Conservation (phyloP, 441 rosid genomes). For the Populus hybrid region DNA sequence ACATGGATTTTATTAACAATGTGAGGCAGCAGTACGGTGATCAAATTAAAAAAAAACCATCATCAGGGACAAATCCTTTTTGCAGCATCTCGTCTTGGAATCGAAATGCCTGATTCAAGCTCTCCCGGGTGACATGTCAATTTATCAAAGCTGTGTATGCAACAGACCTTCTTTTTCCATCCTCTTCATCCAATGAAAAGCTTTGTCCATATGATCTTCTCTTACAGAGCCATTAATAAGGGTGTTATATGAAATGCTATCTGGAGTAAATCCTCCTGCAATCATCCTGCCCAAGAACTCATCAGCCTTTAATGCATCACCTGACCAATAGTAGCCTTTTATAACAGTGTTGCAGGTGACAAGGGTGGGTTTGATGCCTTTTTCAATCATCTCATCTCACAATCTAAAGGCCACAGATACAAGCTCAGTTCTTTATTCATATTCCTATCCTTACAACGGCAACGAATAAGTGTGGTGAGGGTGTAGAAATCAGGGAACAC, state of each 20-base stretch:
- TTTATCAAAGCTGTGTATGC: conserved; percentile 66
- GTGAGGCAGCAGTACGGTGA: not conserved
- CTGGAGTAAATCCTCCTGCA: conserved; percentile 56
- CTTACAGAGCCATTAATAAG: conserved; percentile 63
- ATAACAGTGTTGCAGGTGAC: conserved; percentile 64
- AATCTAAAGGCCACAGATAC: conserved; percentile 58
- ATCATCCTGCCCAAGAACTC: conserved; percentile 58
- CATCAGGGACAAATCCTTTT: conserved; percentile 85
- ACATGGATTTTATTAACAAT: conserved; percentile 25
- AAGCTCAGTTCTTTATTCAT: conserved; percentile 51
- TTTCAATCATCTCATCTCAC: conserved; percentile 74
- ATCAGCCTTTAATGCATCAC: conserved; percentile 51
- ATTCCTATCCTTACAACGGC: conserved; percentile 74
- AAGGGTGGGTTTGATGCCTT: conserved; percentile 53
- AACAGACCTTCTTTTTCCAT: conserved; percentile 60
- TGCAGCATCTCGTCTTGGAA: conserved; percentile 85
- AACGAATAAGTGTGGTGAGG: conserved; percentile 69
- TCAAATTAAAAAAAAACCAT: conserved; percentile 33
- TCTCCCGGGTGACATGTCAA: conserved; percentile 70
- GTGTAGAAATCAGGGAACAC: conserved; percentile 70
- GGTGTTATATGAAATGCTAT: conserved; percentile 71
- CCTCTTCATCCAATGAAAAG: conserved; percentile 47
- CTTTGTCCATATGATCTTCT: conserved; percentile 67
- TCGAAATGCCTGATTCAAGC: conserved; percentile 75
- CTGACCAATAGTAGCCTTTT: conserved; percentile 75